Base-by-base conservation (phyloP, 1,284 basidiomycete genomes). In the Naganishia sp. region DNA sequence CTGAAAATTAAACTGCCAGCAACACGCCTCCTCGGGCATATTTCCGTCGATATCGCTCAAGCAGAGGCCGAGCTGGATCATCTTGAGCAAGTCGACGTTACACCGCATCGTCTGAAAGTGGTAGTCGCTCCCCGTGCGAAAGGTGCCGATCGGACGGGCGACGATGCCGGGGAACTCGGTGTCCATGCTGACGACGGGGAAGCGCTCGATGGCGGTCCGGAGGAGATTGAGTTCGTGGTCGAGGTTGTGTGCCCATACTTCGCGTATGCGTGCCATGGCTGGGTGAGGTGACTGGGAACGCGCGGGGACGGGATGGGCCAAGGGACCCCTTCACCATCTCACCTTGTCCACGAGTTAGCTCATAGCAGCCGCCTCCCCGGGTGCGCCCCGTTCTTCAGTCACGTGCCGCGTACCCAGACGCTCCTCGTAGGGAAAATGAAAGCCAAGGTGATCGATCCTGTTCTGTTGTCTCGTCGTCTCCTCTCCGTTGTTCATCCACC, bases 61-160 rank as follows among this genome's bases (percentile, higher is more conserved):
- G 2, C 95, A 97, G 71, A 99, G 85, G 9, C 95, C 95, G 66
- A 99, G 87, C 82, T 99, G 95, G 65, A 99, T 97, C 80, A 98
- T 92, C 82, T 93, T 94, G 74, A 99, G 85, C 64, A 99, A 84
- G 84, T 99, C 95, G 75, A 99, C 96, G 79, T 99, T 99, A 82
- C 92, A 94, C 70, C 95, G 87, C 88, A 99, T 94, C 5, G 96
- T 99, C 80, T 99, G 95, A 80, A 97, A 99, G 81, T 99, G 95
- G 76, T 98, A 98, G 81, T 99, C 95, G 18, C 93, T 93, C 13
- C 92, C 93, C 0, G 94, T 95, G 79, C 93, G 94, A 84, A 97
- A 99, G 45, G 88, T 85, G 15, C 95, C 95, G 77, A 99, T 97
- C 15, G 96, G 95, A 21, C 96, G 86, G 10, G 95, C 96, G 49